Evolutionary conservation across 768 basidiomycete species (phyloP).

Genomic region (Lentinula boryana): DNA sequence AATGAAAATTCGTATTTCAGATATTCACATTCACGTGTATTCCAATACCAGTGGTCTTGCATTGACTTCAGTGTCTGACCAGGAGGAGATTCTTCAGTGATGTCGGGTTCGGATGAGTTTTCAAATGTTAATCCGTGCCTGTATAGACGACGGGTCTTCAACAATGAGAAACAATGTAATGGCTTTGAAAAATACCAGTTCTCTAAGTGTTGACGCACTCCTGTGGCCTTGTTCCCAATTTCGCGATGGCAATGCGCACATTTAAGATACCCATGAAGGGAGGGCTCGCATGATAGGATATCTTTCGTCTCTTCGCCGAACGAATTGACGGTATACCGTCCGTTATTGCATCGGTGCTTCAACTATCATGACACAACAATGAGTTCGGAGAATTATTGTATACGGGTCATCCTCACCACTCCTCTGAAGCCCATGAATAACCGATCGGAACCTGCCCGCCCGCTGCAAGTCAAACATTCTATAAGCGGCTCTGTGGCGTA

Average conservation of each 20-base stretch:
- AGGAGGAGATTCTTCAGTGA: too few relatives aligned
- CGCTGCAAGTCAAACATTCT: not conserved
- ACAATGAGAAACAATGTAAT: too few relatives aligned
- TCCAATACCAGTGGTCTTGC: too few relatives aligned
- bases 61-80: too few relatives aligned
- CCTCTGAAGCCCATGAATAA: not conserved
- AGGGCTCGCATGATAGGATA: not conserved
- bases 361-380: not conserved
- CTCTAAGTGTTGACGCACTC: not conserved
- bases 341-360: not conserved
- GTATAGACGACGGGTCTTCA: too few relatives aligned
- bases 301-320: not conserved
- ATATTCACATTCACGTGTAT: too few relatives aligned
- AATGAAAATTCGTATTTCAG: too few relatives aligned
- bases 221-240: not conserved
- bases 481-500: not conserved
- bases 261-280: not conserved
- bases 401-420: not conserved
- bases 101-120: too few relatives aligned
- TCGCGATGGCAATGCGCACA: not conserved
- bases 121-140: too few relatives aligned
- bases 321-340: not conserved
- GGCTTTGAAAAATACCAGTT: not conserved
- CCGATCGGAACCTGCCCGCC: not conserved
- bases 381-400: not conserved